phyloP scores from a whole-genome alignment of 2,329 filamentous ascomycete genomes.

The Alternaria conjuncta region DNA sequence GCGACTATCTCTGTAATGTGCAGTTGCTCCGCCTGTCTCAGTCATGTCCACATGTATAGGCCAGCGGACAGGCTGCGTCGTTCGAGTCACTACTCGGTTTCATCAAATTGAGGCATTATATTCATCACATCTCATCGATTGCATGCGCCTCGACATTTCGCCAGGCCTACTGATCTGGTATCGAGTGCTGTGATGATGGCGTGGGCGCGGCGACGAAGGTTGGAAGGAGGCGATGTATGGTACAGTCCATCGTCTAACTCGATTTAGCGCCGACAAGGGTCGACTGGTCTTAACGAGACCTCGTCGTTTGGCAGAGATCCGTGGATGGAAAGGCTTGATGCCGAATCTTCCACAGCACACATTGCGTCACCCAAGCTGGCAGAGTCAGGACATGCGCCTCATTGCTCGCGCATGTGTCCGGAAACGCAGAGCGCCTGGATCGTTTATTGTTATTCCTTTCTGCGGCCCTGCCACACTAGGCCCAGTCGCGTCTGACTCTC shows the following conservation, averaged over 20 bases:
- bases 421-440: constrained; percentile 3
- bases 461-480: constrained; percentile 12
- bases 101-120: background rate
- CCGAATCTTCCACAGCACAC: constrained; percentile 18
- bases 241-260: constrained; percentile 18
- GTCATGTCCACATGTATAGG: background rate
- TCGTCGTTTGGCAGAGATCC: constrained; percentile 16
- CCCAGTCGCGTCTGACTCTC: constrained; percentile 21
- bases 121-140: background rate
- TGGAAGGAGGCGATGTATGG: constrained; percentile 33
- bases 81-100: background rate
- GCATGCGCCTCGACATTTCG: background rate
- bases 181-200: constrained; percentile 12
- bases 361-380: constrained; percentile 9
- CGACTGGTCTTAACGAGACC: constrained; percentile 18
- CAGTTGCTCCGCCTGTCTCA: constrained; percentile 11
- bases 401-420: constrained; percentile 1
- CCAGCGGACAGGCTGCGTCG: background rate
- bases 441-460: constrained; percentile 4
- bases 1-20: constrained; percentile 12
- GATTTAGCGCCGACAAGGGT: constrained; percentile 20
- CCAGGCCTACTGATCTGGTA: background rate
- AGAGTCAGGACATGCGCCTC: background rate
- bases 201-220: constrained; percentile 25
- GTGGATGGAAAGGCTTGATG: constrained; percentile 8